phyloP scores from a whole-genome alignment of 2,329 filamentous ascomycete genomes.

The Akanthomyces lecanii region DNA sequence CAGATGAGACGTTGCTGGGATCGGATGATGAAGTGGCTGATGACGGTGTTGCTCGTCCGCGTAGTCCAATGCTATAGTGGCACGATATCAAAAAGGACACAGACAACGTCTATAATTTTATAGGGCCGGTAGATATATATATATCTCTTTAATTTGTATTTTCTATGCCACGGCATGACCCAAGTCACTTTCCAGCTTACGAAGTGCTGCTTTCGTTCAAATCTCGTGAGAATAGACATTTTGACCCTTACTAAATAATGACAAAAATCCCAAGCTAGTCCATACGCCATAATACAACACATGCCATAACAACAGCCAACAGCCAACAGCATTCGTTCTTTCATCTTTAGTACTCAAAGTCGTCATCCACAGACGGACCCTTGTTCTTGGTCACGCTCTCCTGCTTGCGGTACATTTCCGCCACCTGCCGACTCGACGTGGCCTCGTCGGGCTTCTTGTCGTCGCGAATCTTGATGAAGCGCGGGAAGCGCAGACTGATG shows the following conservation, averaged over 20 bases:
- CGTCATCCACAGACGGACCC: slow-evolving; percentile 84
- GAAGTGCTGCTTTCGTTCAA: not conserved
- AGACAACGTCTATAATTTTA: not conserved
- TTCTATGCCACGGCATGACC: not conserved
- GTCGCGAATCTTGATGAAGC: slow-evolving; percentile 86
- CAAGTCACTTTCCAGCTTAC: not conserved
- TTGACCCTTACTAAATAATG: not conserved
- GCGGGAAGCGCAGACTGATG: slow-evolving; percentile 83
- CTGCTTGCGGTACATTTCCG: slow-evolving; percentile 96
- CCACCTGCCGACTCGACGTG: slow-evolving; percentile 77
- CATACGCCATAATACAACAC: slow-evolving; percentile 4
- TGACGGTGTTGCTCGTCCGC: slow-evolving; percentile 7
- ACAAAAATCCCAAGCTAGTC: not conserved
- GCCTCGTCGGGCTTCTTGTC: slow-evolving; percentile 96
- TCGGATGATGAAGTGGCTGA: slow-evolving; percentile 31
- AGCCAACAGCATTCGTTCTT: not conserved
- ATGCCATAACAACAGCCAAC: not conserved
- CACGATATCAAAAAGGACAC: not conserved
- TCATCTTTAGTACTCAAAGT: slow-evolving; percentile 82
- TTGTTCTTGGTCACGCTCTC: slow-evolving; percentile 86
- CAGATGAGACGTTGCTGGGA: slow-evolving; percentile 41
- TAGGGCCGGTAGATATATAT: not conserved
- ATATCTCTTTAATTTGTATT: not conserved
- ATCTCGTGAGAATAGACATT: not conserved
- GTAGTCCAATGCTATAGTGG: slow-evolving; percentile 11